These are phyloP conservation scores for Talaromyces sp. DNA, from an alignment of 2,329 filamentous ascomycete genomes.

Conservation along the genomic window DNA sequence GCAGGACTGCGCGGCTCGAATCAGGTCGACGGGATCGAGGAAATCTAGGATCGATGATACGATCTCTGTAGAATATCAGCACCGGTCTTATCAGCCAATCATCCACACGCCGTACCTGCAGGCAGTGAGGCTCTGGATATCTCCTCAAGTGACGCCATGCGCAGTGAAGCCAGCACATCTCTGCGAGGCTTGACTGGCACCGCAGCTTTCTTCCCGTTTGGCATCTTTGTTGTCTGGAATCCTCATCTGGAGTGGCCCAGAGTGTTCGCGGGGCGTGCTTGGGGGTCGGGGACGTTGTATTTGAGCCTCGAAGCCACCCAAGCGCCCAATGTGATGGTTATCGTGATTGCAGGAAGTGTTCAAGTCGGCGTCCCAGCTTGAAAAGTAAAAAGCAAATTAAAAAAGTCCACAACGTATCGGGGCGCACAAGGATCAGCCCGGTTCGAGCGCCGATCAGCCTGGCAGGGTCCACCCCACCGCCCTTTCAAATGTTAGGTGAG, in stretches of 20 bases:
- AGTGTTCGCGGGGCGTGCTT: conserved; percentile 7
- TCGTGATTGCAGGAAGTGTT: neutral
- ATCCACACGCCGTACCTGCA: conserved; percentile 62
- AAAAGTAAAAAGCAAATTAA: neutral
- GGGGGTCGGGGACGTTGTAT: conserved; percentile 2
- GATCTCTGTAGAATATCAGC: conserved; percentile 65
- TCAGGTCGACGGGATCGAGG: conserved; percentile 79
- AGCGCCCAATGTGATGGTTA: neutral
- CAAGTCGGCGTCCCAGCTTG: neutral
- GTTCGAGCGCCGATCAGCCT: conserved; percentile 10
- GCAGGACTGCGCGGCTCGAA: conserved; percentile 82
- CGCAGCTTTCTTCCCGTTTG: conserved; percentile 53
- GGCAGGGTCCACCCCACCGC: conserved; percentile 11
- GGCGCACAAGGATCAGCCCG: conserved; percentile 7
- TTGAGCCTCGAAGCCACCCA: neutral
- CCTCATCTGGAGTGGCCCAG: conserved; percentile 29
- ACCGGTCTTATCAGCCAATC: neutral
- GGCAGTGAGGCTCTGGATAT: conserved; percentile 77
- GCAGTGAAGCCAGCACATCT: conserved; percentile 73
- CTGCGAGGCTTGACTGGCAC: conserved; percentile 41
- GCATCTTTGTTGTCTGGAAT: conserved; percentile 40
- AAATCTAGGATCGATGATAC: conserved; percentile 86
- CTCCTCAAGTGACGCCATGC: conserved; percentile 74
- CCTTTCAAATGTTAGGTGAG: neutral
- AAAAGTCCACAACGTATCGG: neutral